Percentiles rank a stretch among this genome's conserved stretches.
Conservation (phyloP, 306 rosid species). For the Glycine tomentella region DNA sequence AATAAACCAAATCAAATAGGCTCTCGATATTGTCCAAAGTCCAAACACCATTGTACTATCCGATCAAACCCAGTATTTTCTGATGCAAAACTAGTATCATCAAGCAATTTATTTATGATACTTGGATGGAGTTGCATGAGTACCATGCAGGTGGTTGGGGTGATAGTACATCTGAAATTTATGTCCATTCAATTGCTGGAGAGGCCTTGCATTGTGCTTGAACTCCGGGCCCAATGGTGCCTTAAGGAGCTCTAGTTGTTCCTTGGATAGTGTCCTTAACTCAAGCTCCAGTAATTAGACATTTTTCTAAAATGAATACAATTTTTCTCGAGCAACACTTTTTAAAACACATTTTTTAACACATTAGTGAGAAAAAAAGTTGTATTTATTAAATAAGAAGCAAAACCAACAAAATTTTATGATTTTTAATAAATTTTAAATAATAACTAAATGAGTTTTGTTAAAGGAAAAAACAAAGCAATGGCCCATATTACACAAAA, state of each 20-base stretch:
- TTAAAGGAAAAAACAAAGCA: too few relatives aligned
- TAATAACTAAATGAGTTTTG: too few relatives aligned
- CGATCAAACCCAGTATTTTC: neutral
- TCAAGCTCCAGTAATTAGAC: too few relatives aligned
- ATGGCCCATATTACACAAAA: too few relatives aligned
- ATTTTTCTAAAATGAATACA: too few relatives aligned
- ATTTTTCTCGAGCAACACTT: too few relatives aligned
- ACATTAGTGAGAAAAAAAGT: too few relatives aligned
- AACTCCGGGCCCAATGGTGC: slow-evolving; percentile 58
- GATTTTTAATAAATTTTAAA: too few relatives aligned
- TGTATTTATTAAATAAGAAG: too few relatives aligned
- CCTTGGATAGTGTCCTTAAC: slow-evolving; percentile 70
- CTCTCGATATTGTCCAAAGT: too few relatives aligned
- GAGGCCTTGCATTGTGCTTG: slow-evolving; percentile 76
- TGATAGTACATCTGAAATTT: slow-evolving; percentile 50
- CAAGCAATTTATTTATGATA: neutral
- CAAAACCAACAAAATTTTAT: too few relatives aligned
- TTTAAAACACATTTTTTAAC: too few relatives aligned
- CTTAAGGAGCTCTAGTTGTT: slow-evolving; percentile 64
- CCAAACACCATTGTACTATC: neutral
- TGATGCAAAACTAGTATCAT: neutral
- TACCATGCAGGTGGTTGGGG: neutral
- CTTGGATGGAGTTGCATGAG: neutral
- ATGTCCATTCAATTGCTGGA: slow-evolving; percentile 74
- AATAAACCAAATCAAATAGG: neutral